Evolutionary conservation across 129 eudicot genomes (phyloP).

Genomic region (Chrysanthemum makinoi): DNA sequence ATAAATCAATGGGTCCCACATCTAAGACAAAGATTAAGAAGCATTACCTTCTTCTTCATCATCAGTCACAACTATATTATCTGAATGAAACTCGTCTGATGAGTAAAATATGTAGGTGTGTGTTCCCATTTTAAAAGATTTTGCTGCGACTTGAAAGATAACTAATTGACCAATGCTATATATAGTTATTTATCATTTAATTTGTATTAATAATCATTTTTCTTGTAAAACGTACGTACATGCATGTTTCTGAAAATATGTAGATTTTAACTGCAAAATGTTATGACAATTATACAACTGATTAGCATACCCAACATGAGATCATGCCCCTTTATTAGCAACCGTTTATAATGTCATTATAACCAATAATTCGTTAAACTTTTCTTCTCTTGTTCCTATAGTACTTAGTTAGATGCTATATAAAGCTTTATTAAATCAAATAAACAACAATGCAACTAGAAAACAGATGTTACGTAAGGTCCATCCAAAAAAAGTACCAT

Average conservation of each 20-base stretch:
- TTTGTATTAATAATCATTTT: too few species aligned
- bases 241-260: too few species aligned
- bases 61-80: background rate
- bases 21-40: background rate
- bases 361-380: too few species aligned
- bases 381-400: too few species aligned
- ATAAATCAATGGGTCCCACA: background rate
- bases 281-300: too few species aligned
- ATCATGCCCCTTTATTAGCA: too few species aligned
- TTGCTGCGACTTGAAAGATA: background rate
- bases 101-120: background rate
- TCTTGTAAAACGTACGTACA: too few species aligned
- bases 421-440: background rate
- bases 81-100: background rate
- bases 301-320: too few species aligned
- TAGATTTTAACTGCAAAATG: too few species aligned
- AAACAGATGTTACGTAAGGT: background rate
- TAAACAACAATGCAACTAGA: background rate
- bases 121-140: background rate
- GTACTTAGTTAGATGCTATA: too few species aligned
- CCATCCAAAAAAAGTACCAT: background rate
- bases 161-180: background rate
- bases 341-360: too few species aligned
- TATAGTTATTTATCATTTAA: too few species aligned
- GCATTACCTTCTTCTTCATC: slow-evolving; percentile 21